These are phyloP conservation scores for Endoconidiophora laricicola DNA, from an alignment of 2,329 filamentous ascomycete genomes.

Conservation along the genomic window DNA sequence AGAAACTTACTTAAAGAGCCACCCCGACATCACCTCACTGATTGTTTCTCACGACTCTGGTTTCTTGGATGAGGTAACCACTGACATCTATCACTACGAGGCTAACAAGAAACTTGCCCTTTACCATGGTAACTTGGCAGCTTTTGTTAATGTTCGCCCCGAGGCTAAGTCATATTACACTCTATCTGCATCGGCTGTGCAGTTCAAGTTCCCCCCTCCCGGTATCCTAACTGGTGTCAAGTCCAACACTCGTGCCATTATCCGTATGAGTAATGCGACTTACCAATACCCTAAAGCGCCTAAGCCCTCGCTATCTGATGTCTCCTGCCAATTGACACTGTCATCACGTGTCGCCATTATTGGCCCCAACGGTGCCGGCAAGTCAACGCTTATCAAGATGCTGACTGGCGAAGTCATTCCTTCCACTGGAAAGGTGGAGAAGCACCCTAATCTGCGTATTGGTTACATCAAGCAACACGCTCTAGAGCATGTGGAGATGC, in stretches of 20 bases:
- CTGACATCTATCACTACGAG: constrained; percentile 98
- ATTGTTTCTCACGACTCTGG: constrained; percentile 98
- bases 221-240: constrained; percentile 92
- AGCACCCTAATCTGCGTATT: constrained; percentile 96
- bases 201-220: constrained; percentile 96
- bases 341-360: constrained; percentile 94
- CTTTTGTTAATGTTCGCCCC: constrained; percentile 75
- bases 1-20: constrained; percentile 85
- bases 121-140: constrained; percentile 68
- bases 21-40: constrained; percentile 89
- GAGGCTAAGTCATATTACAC: constrained; percentile 98
- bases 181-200: constrained; percentile 67
- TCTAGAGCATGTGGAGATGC: constrained; percentile 98
- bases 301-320: constrained; percentile 76
- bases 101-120: constrained; percentile 79
- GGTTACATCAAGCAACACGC: constrained; percentile 99
- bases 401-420: constrained; percentile 85
- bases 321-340: constrained; percentile 72
- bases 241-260: constrained; percentile 81
- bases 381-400: constrained; percentile 95
- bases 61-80: constrained; percentile 93
- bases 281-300: constrained; percentile 83
- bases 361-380: constrained; percentile 92
- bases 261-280: constrained; percentile 81
- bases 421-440: constrained; percentile 74